Evolutionary conservation across 495 filamentous ascomycete genomes (phyloP).

Genomic region (Penicillium argentinense): DNA sequence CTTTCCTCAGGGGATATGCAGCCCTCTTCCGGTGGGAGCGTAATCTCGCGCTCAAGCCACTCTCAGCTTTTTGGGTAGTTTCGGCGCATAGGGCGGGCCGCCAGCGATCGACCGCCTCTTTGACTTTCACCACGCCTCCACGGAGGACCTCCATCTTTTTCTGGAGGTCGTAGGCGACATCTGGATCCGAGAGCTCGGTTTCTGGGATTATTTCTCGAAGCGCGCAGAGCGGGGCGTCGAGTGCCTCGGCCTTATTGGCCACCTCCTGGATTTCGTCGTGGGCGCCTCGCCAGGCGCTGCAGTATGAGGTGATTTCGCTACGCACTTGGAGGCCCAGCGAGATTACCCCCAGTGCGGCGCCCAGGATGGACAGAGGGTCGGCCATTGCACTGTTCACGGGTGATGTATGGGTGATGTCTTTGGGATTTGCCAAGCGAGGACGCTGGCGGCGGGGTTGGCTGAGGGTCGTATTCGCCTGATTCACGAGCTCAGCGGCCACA

Average conservation of each 20-base stretch:
- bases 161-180: neutral
- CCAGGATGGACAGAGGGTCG: slow-evolving; percentile 1
- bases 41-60: neutral
- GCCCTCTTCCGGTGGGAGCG: slow-evolving; percentile 3
- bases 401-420: neutral
- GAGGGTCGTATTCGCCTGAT: slow-evolving; percentile 1
- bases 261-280: slow-evolving; percentile 5
- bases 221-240: neutral
- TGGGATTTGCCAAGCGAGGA: neutral
- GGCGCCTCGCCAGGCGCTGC: slow-evolving; percentile 2
- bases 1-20: slow-evolving; percentile 5
- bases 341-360: slow-evolving; percentile 1
- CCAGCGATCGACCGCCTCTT: neutral
- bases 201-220: neutral
- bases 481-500: neutral
- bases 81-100: neutral
- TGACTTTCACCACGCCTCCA: neutral
- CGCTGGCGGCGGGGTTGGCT: neutral
- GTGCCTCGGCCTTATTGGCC: slow-evolving; percentile 3
- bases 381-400: neutral
- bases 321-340: slow-evolving; percentile 5
- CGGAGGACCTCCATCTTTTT: neutral
- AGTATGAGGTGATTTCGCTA: slow-evolving; percentile 6
- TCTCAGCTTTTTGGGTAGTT: too few species aligned
- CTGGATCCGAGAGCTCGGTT: neutral